A percentile compares a stretch with the other conserved stretches of the same genome.
Conservation (phyloP, 768 basidiomycete genomes). For the Gyrodon lividus region DNA sequence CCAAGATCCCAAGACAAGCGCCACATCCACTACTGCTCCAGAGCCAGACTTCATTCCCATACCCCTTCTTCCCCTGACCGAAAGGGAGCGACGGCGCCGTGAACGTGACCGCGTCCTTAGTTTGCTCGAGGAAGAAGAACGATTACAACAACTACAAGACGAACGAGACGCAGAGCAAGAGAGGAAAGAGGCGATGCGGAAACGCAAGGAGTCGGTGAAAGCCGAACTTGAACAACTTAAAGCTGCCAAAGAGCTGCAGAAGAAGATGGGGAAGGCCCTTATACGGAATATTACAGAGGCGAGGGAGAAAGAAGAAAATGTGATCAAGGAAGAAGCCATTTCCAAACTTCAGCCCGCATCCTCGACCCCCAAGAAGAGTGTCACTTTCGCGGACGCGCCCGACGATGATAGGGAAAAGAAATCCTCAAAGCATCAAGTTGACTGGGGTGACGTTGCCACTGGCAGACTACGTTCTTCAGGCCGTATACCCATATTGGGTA, state of each 20-base stretch:
- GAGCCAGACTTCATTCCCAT: constrained; percentile 50
- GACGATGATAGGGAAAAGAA: constrained; percentile 14
- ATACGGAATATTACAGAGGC: constrained; percentile 42
- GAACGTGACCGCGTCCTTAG: constrained; percentile 67
- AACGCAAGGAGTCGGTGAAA: constrained; percentile 48
- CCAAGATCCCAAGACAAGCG: constrained; percentile 18
- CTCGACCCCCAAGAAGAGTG: constrained; percentile 55
- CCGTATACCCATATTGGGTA: constrained; percentile 35
- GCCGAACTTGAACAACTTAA: constrained; percentile 40
- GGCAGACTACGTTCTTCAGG: constrained; percentile 45
- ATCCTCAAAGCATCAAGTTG: constrained; percentile 15
- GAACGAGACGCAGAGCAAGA: constrained; percentile 40
- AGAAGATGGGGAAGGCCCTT: constrained; percentile 76
- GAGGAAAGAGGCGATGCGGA: constrained; percentile 47
- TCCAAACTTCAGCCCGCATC: constrained; percentile 26
- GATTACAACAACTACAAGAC: constrained; percentile 40
- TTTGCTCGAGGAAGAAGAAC: constrained; percentile 70
- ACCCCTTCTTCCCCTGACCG: constrained; percentile 42
- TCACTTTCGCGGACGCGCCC: constrained; percentile 57
- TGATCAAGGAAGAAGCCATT: constrained; percentile 28
- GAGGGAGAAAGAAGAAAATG: constrained; percentile 35
- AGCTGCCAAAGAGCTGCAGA: constrained; percentile 54
- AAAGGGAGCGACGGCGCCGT: constrained; percentile 50
- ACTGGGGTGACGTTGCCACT: constrained; percentile 57
- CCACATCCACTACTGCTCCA: constrained; percentile 21